These are phyloP conservation scores for Tulasnella sp. DNA, from an alignment of 768 basidiomycete species.

Conservation along the genomic window DNA sequence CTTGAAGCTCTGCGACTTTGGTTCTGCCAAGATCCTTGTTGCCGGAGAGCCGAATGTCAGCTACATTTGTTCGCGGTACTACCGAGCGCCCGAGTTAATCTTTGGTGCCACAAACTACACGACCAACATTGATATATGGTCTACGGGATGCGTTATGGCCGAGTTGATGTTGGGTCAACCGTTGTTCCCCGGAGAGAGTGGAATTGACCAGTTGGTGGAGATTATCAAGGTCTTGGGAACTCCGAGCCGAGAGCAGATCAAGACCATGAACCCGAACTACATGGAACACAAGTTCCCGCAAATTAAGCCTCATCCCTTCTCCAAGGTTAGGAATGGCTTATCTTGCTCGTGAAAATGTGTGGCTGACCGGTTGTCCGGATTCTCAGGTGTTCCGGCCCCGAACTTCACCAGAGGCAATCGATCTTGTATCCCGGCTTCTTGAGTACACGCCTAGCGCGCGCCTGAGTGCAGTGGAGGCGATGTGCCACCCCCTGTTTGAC, in stretches of 20 bases:
- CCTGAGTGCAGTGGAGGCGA: slow-evolving; percentile 80
- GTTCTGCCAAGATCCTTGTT: slow-evolving; percentile 96
- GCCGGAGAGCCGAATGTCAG: slow-evolving; percentile 98
- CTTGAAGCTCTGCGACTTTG: slow-evolving; percentile 97
- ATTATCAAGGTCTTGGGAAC: slow-evolving; percentile 99
- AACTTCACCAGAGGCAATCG: slow-evolving; percentile 92
- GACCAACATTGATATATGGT: slow-evolving; percentile 99
- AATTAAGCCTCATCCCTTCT: slow-evolving; percentile 99
- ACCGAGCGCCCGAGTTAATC: slow-evolving; percentile 97
- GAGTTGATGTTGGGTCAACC: slow-evolving; percentile 99
- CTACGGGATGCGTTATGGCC: slow-evolving; percentile 99
- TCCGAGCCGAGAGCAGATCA: slow-evolving; percentile 97
- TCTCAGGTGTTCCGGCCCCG: slow-evolving; percentile 91
- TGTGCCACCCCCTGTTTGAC: slow-evolving; percentile 96
- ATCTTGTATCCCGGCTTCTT: slow-evolving; percentile 86
- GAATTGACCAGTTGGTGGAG: slow-evolving; percentile 98
- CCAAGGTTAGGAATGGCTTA: slow-evolving; percentile 54
- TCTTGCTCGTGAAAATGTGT: background rate
- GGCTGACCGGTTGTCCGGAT: background rate
- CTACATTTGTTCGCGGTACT: slow-evolving; percentile 99
- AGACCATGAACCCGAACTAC: slow-evolving; percentile 99
- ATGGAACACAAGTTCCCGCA: slow-evolving; percentile 99
- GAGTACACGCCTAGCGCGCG: slow-evolving; percentile 97
- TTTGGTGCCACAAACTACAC: slow-evolving; percentile 99
- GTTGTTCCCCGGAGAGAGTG: slow-evolving; percentile 96